These are phyloP conservation scores for Dorcoceras hygrometricum DNA, from an alignment of 257 asterid genomes.

Conservation along the genomic window DNA sequence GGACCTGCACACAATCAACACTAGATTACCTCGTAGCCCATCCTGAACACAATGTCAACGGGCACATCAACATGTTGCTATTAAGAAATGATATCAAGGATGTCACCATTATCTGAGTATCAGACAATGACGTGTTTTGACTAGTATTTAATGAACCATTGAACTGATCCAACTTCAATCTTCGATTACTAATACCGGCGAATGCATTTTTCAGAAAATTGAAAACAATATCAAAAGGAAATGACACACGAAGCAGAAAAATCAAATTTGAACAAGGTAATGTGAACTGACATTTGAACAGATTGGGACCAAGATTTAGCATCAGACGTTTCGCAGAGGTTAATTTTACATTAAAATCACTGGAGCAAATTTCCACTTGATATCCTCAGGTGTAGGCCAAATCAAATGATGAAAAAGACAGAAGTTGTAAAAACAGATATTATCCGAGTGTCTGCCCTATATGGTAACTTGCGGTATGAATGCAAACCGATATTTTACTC, in stretches of 20 bases:
- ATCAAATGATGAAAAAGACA: not conserved
- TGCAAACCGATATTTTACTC: not conserved
- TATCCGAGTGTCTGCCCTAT: conserved; percentile 11
- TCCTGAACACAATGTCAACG: not conserved
- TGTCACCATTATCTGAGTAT: too few relatives aligned
- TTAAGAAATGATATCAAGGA: not conserved
- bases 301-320: conserved; percentile 7
- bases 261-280: not conserved
- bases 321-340: not conserved
- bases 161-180: not conserved
- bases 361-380: not conserved
- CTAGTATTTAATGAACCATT: not conserved
- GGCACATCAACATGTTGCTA: not conserved
- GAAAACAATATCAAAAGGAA: not conserved
- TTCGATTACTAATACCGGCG: not conserved
- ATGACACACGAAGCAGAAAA: not conserved
- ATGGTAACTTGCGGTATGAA: not conserved
- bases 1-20: not conserved
- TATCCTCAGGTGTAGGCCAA: not conserved
- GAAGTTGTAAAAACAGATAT: not conserved
- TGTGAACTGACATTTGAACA: conserved; percentile 6
- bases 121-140: not conserved
- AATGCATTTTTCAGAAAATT: not conserved
- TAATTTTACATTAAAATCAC: not conserved
- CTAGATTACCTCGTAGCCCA: not conserved